Conservation (phyloP, 2,329 filamentous ascomycete species). For the Tolypocladium album region DNA sequence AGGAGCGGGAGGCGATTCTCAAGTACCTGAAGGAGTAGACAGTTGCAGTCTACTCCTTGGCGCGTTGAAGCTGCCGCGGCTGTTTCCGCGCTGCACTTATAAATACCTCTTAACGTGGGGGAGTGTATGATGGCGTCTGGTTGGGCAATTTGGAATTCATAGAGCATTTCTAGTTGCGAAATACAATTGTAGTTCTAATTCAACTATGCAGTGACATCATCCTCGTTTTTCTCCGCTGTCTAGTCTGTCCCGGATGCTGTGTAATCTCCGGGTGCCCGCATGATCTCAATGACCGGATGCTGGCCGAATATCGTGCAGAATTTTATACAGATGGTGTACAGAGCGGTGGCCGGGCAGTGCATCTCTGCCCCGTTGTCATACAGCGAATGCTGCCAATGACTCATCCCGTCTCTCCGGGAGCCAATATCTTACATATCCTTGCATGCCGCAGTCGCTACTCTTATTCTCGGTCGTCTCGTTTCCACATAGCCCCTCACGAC, state of each 20-base stretch:
- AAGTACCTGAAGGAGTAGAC: conserved; percentile 39
- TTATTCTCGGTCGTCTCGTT: not conserved
- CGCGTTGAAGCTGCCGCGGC: not conserved
- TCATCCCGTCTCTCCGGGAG: not conserved
- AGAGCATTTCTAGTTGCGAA: not conserved
- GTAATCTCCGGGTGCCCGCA: not conserved
- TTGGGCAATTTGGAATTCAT: not conserved
- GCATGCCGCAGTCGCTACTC: not conserved
- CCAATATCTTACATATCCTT: not conserved
- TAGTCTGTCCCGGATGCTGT: not conserved
- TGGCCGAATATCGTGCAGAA: not conserved
- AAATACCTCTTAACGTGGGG: not conserved
- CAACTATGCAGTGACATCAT: not conserved
- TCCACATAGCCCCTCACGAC: not conserved
- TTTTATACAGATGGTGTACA: not conserved
- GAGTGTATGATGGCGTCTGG: not conserved
- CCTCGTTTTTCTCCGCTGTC: not conserved
- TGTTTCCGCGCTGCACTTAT: not conserved
- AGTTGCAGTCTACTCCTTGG: not conserved
- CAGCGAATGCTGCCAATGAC: not conserved
- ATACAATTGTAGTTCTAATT: not conserved
- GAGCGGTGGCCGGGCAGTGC: not conserved
- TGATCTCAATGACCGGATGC: not conserved
- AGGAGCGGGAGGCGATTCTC: conserved; percentile 77
- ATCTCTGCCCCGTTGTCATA: not conserved